Conservation (phyloP, 129 eudicot species). For the Arctium lappa region DNA sequence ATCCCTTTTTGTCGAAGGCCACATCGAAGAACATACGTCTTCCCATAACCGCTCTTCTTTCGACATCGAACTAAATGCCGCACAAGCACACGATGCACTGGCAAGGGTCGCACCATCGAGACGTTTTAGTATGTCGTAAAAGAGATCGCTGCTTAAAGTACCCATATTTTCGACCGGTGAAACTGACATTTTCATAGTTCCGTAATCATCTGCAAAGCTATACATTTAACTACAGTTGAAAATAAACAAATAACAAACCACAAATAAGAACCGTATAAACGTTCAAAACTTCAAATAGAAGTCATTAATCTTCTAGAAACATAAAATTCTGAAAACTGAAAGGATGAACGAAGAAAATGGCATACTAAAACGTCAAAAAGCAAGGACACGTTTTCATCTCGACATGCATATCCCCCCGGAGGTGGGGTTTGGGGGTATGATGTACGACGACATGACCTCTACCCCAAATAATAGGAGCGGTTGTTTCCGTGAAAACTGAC, state of each 20-base stretch:
- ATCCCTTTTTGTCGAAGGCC: conserved; percentile 86
- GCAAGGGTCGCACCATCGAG: conserved; percentile 92
- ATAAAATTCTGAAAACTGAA: not conserved
- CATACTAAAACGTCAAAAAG: too few relatives aligned
- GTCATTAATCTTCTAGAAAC: not conserved
- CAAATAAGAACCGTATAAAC: not conserved
- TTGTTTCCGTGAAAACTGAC: too few relatives aligned
- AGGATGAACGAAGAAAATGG: too few relatives aligned
- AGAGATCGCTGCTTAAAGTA: conserved; percentile 69
- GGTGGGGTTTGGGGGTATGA: too few relatives aligned
- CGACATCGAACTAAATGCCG: conserved; percentile 65
- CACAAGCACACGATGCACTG: conserved; percentile 91
- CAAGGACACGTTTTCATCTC: too few relatives aligned
- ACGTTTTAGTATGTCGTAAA: conserved; percentile 80
- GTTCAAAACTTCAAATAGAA: not conserved
- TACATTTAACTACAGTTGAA: not conserved
- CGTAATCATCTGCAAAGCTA: conserved; percentile 44
- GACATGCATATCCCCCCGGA: too few relatives aligned
- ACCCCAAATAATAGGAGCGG: too few relatives aligned
- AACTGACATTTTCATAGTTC: conserved; percentile 41
- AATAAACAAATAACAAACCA: not conserved
- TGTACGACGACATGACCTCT: too few relatives aligned
- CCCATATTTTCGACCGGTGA: conserved; percentile 52
- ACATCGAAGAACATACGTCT: conserved; percentile 71
- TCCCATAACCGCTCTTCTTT: conserved; percentile 94